Evolutionary conservation across 2,329 filamentous ascomycete species (phyloP), one percentile per base, ranked within the genome.

Genomic region (Neonectria ditissima): DNA sequence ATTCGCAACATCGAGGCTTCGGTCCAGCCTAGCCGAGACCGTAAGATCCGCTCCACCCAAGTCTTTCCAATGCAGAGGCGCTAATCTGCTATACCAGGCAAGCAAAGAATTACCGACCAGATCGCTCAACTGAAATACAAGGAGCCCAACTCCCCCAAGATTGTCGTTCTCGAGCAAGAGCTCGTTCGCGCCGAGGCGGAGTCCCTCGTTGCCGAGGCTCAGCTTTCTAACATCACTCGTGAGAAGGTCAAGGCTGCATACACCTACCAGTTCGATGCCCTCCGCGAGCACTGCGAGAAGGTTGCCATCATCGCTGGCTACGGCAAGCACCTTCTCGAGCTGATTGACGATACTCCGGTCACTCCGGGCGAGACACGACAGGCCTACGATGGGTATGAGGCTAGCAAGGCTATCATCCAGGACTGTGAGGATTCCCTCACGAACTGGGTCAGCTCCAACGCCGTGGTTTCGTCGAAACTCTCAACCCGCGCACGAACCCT

Each of bases 91-190:
- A 28, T 18, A 18, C 59, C 71, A 97, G 93, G 93, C 81, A 99
- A 99, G 85, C 95, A 98, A 81, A 99, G 98, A 84, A 98, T 99
- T 77, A 97, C 93, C 74, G 96, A 99, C 79, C 93, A 98, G 79
- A 99, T 99, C 74, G 95, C 96, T 54, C 95, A 98, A 80, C 88
- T 99, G 75, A 99, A 99, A 82, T 99, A 98, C 89, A 99, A 99
- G 85, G 96, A 99, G 81, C 96, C 96, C 72, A 97, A 97, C 84
- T 97, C 94, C 37, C 94, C 95, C 68, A 96, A 94, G 83, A 97
- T 99, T 73, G 94, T 97, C 62, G 94, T 99, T 43, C 90, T 99
- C 59, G 96, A 99, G 83, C 96, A 99, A 81, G 96, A 99, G 81
- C 92, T 99, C 63, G 96, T 99, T 73, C 94, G 96, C 74, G 96